Conservation (phyloP, 2,329 filamentous ascomycete species). For the Clonostachys chloroleuca region DNA sequence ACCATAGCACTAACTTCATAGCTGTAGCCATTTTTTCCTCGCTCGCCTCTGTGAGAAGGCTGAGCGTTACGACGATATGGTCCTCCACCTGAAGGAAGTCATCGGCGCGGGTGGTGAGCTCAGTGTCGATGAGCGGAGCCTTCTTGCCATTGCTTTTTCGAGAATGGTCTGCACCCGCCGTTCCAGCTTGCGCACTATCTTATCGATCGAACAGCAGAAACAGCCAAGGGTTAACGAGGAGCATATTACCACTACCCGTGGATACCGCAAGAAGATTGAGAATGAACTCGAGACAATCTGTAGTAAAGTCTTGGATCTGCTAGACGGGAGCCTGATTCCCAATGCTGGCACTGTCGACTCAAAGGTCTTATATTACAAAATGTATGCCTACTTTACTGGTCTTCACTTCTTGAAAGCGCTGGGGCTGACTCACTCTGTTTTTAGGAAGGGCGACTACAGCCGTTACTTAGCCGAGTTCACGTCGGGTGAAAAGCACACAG, state of each 20-base stretch:
- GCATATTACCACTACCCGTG: constrained; percentile 89
- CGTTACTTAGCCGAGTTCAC: constrained; percentile 93
- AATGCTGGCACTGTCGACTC: constrained; percentile 96
- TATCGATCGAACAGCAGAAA: constrained; percentile 99
- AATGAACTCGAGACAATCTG: constrained; percentile 95
- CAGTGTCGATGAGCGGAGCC: no score
- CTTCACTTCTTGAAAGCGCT: background rate
- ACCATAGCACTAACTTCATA: no score
- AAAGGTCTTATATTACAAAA: constrained; percentile 99
- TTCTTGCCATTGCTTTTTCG: no score
- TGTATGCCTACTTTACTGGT: constrained; percentile 48
- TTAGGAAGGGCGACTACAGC: constrained; percentile 95
- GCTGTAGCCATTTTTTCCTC: constrained; percentile 93
- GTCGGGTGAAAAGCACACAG: constrained; percentile 87
- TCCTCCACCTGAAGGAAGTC: no score
- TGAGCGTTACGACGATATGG: no score
- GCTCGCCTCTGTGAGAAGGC: constrained; percentile 99
- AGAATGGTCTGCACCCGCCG: constrained; percentile 96
- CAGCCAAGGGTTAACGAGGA: constrained; percentile 97
- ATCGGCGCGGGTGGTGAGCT: no score
- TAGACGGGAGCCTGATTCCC: constrained; percentile 90
- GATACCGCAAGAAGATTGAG: constrained; percentile 99
- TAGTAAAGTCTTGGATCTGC: constrained; percentile 92
- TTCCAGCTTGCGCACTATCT: constrained; percentile 99
- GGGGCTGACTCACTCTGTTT: no score